Percentiles rank a stretch among this genome's conserved stretches.
Evolutionary conservation across 2,329 filamentous ascomycete genomes (phyloP).

Genomic region (Fusarium sp.): DNA sequence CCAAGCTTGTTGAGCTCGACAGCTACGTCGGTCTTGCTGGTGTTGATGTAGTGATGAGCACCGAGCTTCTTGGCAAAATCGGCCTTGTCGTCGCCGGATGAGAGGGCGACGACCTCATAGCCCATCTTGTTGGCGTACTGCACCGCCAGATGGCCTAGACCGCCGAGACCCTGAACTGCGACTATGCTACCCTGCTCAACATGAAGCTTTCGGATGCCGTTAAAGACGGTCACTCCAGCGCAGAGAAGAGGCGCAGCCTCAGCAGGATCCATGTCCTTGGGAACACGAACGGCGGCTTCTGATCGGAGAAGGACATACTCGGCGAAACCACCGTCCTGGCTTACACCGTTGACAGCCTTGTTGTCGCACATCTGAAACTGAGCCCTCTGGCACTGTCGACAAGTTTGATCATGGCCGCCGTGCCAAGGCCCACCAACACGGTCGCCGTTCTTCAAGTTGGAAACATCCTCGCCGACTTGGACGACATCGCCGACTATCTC

Average conservation of each 20-base stretch:
- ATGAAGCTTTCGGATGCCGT: conserved; percentile 63
- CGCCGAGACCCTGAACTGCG: conserved; percentile 75
- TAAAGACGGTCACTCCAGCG: conserved; percentile 72
- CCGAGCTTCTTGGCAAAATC: conserved; percentile 66
- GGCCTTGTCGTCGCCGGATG: conserved; percentile 71
- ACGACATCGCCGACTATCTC: conserved; percentile 75
- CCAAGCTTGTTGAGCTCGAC: conserved; percentile 64
- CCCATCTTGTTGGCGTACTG: conserved; percentile 82
- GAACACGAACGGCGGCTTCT: conserved; percentile 68
- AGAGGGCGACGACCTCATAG: conserved; percentile 75
- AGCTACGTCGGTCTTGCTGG: conserved; percentile 59
- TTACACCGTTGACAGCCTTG: conserved; percentile 70
- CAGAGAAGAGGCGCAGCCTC: conserved; percentile 69
- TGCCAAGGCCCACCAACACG: conserved; percentile 65
- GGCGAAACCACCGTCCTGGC: conserved; percentile 71
- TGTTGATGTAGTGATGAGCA: conserved; percentile 59
- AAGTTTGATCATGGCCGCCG: conserved; percentile 66
- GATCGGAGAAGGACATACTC: conserved; percentile 69
- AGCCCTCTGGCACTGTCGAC: conserved; percentile 69
- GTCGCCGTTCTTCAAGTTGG: conserved; percentile 69
- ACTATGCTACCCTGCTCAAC: conserved; percentile 63
- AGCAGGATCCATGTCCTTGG: conserved; percentile 60
- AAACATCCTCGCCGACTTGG: conserved; percentile 65
- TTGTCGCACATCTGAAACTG: conserved; percentile 75
- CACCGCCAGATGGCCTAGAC: conserved; percentile 79